phyloP scores from a whole-genome alignment of 2,329 filamentous ascomycete species.

The Lecanosticta acicola region DNA sequence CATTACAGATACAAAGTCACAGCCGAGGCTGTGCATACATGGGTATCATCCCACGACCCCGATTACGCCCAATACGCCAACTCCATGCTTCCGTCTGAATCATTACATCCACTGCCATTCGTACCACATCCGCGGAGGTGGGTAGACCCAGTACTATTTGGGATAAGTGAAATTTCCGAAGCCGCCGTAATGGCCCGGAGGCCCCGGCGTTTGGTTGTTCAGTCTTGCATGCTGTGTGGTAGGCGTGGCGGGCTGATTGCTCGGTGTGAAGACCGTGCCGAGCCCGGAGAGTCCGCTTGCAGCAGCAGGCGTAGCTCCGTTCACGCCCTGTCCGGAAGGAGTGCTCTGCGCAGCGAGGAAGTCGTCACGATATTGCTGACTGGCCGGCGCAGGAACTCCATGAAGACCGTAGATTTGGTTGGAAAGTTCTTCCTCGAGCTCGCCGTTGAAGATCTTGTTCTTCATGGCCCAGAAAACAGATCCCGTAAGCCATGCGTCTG shows the following conservation, averaged over 20 bases:
- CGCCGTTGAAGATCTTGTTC: conserved; percentile 78
- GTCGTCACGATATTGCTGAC: conserved; percentile 48
- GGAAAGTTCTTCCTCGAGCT: conserved; percentile 71
- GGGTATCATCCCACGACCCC: background rate
- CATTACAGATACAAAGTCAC: background rate
- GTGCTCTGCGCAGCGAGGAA: conserved; percentile 42
- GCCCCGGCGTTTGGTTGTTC: conserved; percentile 17
- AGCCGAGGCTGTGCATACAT: background rate
- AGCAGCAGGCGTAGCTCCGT: background rate
- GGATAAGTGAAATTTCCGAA: conserved; percentile 14
- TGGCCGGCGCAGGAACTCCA: conserved; percentile 48
- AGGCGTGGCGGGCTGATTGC: conserved; percentile 19
- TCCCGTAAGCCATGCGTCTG: conserved; percentile 87
- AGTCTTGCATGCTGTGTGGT: conserved; percentile 18
- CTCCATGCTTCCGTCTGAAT: too few species aligned
- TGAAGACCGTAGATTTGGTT: conserved; percentile 93
- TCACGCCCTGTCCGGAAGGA: conserved; percentile 17
- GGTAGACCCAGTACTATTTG: too few species aligned
- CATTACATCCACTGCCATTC: too few species aligned
- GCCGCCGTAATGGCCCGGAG: conserved; percentile 7
- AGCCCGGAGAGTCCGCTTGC: conserved; percentile 18
- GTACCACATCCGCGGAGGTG: too few species aligned
- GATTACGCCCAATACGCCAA: background rate
- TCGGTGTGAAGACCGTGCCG: conserved; percentile 14
- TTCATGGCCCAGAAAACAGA: conserved; percentile 92